phyloP scores from a whole-genome alignment of 1,284 basidiomycete species.

The Ceratobasidium sp. region DNA sequence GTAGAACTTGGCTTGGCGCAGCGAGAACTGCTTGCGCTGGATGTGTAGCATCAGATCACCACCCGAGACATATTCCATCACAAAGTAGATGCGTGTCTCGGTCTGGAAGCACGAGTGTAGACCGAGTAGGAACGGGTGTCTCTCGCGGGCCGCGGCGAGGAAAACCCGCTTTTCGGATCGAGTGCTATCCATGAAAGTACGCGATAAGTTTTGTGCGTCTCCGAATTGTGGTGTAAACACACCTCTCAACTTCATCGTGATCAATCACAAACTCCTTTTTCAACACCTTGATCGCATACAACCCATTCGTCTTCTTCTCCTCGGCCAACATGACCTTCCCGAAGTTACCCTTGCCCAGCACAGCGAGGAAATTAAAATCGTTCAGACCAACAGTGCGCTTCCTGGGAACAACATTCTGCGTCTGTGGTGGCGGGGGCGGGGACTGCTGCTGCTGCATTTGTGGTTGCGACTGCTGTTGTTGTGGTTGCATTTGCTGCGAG shows the following conservation, averaged over 20 bases:
- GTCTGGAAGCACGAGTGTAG: conserved; percentile 99
- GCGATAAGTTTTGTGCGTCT: not conserved
- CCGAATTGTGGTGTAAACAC: conserved; percentile 50
- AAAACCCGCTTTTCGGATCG: conserved; percentile 99
- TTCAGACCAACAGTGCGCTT: conserved; percentile 94
- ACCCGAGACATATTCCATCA: conserved; percentile 82
- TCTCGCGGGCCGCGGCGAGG: conserved; percentile 92
- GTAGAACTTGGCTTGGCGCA: conserved; percentile 95
- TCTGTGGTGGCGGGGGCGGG: conserved; percentile 53
- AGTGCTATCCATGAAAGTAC: conserved; percentile 69
- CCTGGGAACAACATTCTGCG: conserved; percentile 49
- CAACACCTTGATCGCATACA: conserved; percentile 99
- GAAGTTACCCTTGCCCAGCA: conserved; percentile 99
- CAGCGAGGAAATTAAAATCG: conserved; percentile 99
- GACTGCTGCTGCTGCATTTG: conserved; percentile 57
- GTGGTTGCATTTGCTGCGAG: conserved; percentile 52
- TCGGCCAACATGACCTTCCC: conserved; percentile 99
- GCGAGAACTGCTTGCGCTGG: conserved; percentile 82
- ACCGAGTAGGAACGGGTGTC: conserved; percentile 97
- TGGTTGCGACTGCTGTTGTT: conserved; percentile 50
- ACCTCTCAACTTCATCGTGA: conserved; percentile 99
- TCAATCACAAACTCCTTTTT: conserved; percentile 99
- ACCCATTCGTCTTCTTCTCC: conserved; percentile 88
- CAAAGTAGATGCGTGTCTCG: conserved; percentile 93
- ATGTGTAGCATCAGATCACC: conserved; percentile 87